phyloP scores from a whole-genome alignment of 2,329 filamentous ascomycete species.

The Huntiella abstrusa region DNA sequence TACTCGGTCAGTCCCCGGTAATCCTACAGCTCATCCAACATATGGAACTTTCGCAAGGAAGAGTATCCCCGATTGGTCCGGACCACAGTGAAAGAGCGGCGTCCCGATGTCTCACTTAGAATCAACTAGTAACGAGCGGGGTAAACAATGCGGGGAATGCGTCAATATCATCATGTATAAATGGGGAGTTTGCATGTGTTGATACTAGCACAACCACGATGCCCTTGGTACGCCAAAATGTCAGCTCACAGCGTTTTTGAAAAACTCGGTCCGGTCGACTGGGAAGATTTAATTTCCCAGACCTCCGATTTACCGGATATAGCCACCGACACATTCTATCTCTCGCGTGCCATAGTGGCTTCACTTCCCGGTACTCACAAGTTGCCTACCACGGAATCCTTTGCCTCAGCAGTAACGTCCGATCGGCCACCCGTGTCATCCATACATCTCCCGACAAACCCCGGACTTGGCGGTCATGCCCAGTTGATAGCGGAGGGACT shows the following conservation, averaged over 20 bases:
- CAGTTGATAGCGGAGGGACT: slow-evolving; percentile 31
- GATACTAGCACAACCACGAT: neutral
- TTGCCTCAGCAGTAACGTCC: neutral
- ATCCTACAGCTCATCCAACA: too few relatives aligned
- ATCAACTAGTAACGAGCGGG: too few relatives aligned
- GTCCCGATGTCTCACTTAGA: too few relatives aligned
- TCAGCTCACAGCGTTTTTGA: slow-evolving; percentile 19
- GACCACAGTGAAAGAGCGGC: too few relatives aligned
- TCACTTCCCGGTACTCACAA: slow-evolving; percentile 44
- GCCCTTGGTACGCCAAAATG: neutral
- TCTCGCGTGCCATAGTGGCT: slow-evolving; percentile 53
- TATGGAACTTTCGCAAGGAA: too few relatives aligned
- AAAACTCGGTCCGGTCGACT: slow-evolving; percentile 35
- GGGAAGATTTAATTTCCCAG: slow-evolving; percentile 26
- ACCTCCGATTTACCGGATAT: slow-evolving; percentile 28
- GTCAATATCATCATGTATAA: too few relatives aligned
- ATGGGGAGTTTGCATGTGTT: neutral
- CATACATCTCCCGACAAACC: slow-evolving; percentile 9
- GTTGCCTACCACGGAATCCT: slow-evolving; percentile 22
- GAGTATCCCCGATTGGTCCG: too few relatives aligned
- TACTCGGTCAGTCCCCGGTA: too few relatives aligned
- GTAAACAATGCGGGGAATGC: too few relatives aligned
- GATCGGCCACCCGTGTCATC: neutral
- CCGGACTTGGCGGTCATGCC: neutral
- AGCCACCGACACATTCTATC: slow-evolving; percentile 39